Evolutionary conservation across 2,329 filamentous ascomycete genomes (phyloP).

Genomic region (Polychaeton citri): DNA sequence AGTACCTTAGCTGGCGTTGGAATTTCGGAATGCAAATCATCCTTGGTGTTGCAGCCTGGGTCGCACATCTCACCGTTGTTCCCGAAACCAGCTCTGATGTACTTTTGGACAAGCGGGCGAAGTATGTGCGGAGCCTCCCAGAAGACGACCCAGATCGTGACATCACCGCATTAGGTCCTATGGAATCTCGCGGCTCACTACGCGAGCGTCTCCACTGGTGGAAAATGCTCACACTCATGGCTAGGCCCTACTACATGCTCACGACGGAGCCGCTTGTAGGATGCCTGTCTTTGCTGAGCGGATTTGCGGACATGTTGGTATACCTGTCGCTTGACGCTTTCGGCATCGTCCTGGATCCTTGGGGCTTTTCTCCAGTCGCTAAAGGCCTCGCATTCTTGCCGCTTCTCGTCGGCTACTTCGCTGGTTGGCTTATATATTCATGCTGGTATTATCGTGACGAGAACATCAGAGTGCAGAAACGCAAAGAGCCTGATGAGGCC

Average conservation of each 20-base stretch:
- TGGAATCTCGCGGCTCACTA: slow-evolving; percentile 43
- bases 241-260: slow-evolving; percentile 60
- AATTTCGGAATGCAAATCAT: slow-evolving; percentile 78
- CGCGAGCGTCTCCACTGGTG: slow-evolving; percentile 23
- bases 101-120: slow-evolving; percentile 63
- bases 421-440: slow-evolving; percentile 48
- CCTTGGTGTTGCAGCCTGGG: slow-evolving; percentile 56
- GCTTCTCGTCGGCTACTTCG: slow-evolving; percentile 52
- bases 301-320: slow-evolving; percentile 62
- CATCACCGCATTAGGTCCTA: slow-evolving; percentile 54
- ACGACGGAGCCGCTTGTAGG: slow-evolving; percentile 62
- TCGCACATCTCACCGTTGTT: slow-evolving; percentile 41
- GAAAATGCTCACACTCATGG: slow-evolving; percentile 38
- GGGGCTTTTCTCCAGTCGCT: slow-evolving; percentile 45
- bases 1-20: slow-evolving; percentile 54
- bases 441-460: slow-evolving; percentile 33
- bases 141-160: slow-evolving; percentile 29
- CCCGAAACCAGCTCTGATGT: slow-evolving; percentile 67
- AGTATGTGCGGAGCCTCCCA: slow-evolving; percentile 44
- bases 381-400: slow-evolving; percentile 44
- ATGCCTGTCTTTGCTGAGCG: slow-evolving; percentile 54
- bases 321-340: slow-evolving; percentile 69
- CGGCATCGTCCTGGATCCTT: slow-evolving; percentile 47
- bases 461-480: slow-evolving; percentile 29
- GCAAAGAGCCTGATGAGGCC: slow-evolving; percentile 27